Evolutionary conservation across 2,329 filamentous ascomycete genomes (phyloP).

Genomic region (Botrytis fabae): DNA sequence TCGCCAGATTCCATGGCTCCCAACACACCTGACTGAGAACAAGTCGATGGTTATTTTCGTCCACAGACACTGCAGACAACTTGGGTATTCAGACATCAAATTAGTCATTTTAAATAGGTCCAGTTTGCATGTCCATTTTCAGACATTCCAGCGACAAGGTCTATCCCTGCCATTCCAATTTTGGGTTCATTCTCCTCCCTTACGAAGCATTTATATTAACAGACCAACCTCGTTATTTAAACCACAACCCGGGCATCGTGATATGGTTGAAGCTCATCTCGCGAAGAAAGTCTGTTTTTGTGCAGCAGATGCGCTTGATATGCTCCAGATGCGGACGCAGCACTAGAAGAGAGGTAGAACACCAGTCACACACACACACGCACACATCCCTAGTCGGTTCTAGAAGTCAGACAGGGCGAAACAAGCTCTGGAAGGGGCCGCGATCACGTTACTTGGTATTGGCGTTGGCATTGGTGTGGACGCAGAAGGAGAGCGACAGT

Average conservation of each 20-base stretch:
- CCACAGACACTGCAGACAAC: not conserved
- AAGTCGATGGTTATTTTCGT: no score
- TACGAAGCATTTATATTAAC: slow-evolving; percentile 18
- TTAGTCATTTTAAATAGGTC: not conserved
- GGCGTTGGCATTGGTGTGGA: not conserved
- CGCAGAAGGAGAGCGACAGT: not conserved
- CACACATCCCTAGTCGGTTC: not conserved
- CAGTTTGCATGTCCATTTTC: not conserved
- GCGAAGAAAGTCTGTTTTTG: not conserved
- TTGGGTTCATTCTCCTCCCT: not conserved
- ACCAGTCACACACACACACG: not conserved
- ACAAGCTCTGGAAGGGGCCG: not conserved
- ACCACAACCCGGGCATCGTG: not conserved
- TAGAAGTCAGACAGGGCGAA: not conserved
- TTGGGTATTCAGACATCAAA: not conserved
- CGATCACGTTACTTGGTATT: not conserved
- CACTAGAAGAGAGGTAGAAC: not conserved
- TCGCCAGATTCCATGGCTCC: no score
- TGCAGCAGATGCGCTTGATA: not conserved
- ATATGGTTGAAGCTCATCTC: not conserved
- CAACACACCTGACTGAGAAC: no score
- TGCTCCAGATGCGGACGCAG: not conserved
- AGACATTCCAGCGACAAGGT: slow-evolving; percentile 7
- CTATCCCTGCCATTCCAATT: not conserved
- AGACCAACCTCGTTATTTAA: slow-evolving; percentile 23